These are phyloP conservation scores for Capsicum chinense DNA, from an alignment of 257 asterid species.

Conservation along the genomic window DNA sequence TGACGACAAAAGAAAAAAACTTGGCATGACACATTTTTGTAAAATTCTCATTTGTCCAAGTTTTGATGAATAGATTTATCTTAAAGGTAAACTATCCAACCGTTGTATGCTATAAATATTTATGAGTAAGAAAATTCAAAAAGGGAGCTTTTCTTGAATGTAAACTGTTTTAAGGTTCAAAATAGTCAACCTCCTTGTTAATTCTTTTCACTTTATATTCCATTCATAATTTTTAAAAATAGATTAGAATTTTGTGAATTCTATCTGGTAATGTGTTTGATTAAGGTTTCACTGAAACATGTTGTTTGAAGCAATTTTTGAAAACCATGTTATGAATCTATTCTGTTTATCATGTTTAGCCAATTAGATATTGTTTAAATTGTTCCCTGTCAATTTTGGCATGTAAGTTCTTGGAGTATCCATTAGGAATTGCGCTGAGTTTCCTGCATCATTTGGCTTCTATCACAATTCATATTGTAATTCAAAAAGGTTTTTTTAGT, in stretches of 20 bases:
- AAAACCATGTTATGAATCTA: neutral
- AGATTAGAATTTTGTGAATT: neutral
- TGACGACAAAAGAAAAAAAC: too few relatives aligned
- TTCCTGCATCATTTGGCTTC: too few relatives aligned
- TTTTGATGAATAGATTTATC: too few relatives aligned
- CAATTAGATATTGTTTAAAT: neutral
- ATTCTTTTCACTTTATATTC: neutral
- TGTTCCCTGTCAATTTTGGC: neutral
- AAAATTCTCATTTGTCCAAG: too few relatives aligned
- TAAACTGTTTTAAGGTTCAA: neutral
- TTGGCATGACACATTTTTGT: too few relatives aligned
- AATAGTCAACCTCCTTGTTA: neutral
- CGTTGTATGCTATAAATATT: too few relatives aligned
- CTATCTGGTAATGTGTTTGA: neutral
- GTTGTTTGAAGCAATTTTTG: neutral
- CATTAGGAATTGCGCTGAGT: too few relatives aligned
- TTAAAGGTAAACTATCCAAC: too few relatives aligned
- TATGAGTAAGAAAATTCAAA: too few relatives aligned
- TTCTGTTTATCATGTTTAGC: neutral
- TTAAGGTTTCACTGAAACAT: neutral
- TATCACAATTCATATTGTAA: too few relatives aligned
- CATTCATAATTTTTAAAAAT: neutral
- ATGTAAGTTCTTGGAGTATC: too few relatives aligned
- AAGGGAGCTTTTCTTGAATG: neutral
- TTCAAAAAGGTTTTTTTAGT: too few relatives aligned